phyloP scores from a whole-genome alignment of 225 moss, liverwort and hornwort genomes.

The Physcomitrium patens region DNA sequence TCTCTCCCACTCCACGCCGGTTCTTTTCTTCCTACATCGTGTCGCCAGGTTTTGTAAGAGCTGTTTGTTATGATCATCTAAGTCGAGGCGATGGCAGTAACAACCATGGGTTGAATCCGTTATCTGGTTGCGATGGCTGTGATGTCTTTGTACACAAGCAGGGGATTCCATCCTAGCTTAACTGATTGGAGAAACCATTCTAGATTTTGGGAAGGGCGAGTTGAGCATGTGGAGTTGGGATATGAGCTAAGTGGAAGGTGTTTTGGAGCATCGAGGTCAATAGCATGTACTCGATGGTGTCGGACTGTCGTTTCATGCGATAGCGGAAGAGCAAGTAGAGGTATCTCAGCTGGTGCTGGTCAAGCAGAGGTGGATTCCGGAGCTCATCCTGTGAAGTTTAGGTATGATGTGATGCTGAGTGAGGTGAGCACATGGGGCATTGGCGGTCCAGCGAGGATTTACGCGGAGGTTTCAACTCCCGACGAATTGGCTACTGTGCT shows the following conservation, averaged over 20 bases:
- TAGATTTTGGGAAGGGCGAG: slow-evolving; percentile 18
- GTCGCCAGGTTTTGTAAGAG: too few species aligned
- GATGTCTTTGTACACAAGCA: background rate
- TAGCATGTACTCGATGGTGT: background rate
- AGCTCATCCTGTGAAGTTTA: slow-evolving; percentile 8
- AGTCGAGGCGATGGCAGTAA: background rate
- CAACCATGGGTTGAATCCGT: background rate
- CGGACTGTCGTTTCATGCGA: background rate
- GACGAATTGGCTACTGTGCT: slow-evolving; percentile 52
- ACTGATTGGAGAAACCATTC: background rate
- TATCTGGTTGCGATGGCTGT: slow-evolving; percentile 22
- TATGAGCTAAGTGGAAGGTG: background rate
- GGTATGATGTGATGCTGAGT: slow-evolving; percentile 54
- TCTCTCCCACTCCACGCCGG: too few species aligned
- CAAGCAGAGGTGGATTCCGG: background rate
- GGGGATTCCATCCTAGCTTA: background rate
- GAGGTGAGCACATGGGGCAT: slow-evolving; percentile 71
- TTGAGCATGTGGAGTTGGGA: background rate
- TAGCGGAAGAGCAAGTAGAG: background rate
- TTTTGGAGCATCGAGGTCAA: background rate
- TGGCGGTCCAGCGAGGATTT: slow-evolving; percentile 67
- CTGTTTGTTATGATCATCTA: background rate
- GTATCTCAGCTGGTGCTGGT: background rate
- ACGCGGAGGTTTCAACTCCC: slow-evolving; percentile 62
- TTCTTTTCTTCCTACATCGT: too few species aligned